These are phyloP conservation scores for Murraya paniculata DNA, from an alignment of 345 rosid species.

Conservation along the genomic window DNA sequence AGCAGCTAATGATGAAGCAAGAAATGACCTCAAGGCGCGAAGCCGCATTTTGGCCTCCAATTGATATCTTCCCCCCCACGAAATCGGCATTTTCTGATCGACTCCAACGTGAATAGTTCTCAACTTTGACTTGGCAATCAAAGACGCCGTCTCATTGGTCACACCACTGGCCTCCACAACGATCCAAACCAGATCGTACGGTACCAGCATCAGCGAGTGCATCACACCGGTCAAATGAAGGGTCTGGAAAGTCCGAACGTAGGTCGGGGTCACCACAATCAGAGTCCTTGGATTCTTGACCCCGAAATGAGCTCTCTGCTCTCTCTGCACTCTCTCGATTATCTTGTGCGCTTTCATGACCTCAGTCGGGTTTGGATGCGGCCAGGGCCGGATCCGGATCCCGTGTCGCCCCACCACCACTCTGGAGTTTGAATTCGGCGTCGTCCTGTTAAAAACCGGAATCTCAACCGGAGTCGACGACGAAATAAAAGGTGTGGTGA, in stretches of 20 bases:
- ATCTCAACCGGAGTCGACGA: constrained; percentile 21
- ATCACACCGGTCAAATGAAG: constrained; percentile 90
- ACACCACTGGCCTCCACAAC: constrained; percentile 91
- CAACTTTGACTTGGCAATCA: constrained; percentile 63
- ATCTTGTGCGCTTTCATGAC: constrained; percentile 92
- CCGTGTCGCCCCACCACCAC: constrained; percentile 97
- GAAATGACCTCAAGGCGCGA: constrained; percentile 60
- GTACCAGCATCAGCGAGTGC: constrained; percentile 87
- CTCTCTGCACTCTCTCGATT: constrained; percentile 84
- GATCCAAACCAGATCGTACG: constrained; percentile 89
- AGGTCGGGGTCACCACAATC: constrained; percentile 88
- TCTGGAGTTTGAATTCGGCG: constrained; percentile 43
- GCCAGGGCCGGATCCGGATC: constrained; percentile 99
- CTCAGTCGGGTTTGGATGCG: constrained; percentile 87
- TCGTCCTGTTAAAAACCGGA: constrained; percentile 35
- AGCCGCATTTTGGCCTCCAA: constrained; percentile 87
- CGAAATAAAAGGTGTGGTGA: constrained; percentile 12
- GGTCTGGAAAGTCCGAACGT: constrained; percentile 88
- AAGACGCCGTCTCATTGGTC: constrained; percentile 71
- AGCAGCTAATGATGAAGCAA: neutral
- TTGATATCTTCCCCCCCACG: constrained; percentile 71
- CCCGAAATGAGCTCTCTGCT: constrained; percentile 78
- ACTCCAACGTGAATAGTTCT: constrained; percentile 65
- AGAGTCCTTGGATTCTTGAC: constrained; percentile 56
- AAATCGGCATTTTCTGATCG: constrained; percentile 60